Evolutionary conservation across 768 basidiomycete genomes (phyloP).

Genomic region (Fomitopsis serialis): DNA sequence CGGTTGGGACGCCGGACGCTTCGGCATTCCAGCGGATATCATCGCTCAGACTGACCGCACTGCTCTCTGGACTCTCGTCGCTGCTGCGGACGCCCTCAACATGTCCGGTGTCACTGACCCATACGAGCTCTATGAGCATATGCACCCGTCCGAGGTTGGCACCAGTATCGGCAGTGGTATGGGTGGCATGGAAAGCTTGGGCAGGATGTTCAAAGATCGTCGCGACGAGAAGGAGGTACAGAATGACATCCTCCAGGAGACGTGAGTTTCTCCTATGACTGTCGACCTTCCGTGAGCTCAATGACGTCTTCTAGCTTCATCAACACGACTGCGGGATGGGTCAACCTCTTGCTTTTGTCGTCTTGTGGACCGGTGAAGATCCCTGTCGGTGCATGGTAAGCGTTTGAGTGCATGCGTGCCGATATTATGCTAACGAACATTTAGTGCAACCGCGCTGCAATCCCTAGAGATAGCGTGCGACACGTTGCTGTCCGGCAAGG

Average conservation of each 20-base stretch:
- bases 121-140: slow-evolving; percentile 93
- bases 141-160: slow-evolving; percentile 96
- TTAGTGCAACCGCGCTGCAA: slow-evolving; percentile 92
- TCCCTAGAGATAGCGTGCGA: slow-evolving; percentile 98
- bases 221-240: slow-evolving; percentile 98
- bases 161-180: slow-evolving; percentile 94
- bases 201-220: slow-evolving; percentile 98
- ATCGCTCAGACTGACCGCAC: slow-evolving; percentile 90
- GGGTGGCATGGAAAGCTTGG: slow-evolving; percentile 89
- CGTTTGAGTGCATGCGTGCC: slow-evolving; percentile 1
- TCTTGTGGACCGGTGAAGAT: slow-evolving; percentile 98
- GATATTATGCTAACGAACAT: slow-evolving; percentile 1
- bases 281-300: neutral
- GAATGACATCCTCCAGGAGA: slow-evolving; percentile 97
- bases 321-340: slow-evolving; percentile 98
- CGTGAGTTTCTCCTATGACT: slow-evolving; percentile 57
- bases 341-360: slow-evolving; percentile 90
- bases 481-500: slow-evolving; percentile 89
- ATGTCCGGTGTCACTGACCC: slow-evolving; percentile 97
- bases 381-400: slow-evolving; percentile 96
- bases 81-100: slow-evolving; percentile 92
- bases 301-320: slow-evolving; percentile 67
- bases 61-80: slow-evolving; percentile 92
- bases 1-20: slow-evolving; percentile 94
- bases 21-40: slow-evolving; percentile 96